These are phyloP conservation scores for Cytospora leucostoma DNA, from an alignment of 2,329 filamentous ascomycete species.

Conservation along the genomic window DNA sequence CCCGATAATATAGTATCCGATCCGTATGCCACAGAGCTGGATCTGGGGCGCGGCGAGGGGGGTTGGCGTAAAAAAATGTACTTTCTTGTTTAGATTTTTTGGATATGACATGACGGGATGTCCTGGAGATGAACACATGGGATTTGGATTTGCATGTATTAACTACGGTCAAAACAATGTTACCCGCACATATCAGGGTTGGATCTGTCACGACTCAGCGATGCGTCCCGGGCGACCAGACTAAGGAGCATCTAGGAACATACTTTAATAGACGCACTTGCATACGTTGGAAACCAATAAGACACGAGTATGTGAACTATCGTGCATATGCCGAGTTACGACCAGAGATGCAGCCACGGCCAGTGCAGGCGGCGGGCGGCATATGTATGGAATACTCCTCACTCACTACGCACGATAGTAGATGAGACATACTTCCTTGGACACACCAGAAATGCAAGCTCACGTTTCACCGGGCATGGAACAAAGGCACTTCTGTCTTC, in stretches of 20 bases:
- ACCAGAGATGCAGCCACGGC: neutral
- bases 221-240: neutral
- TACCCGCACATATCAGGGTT: neutral
- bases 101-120: neutral
- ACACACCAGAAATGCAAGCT: too few relatives aligned
- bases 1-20: neutral
- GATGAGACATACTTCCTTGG: too few relatives aligned
- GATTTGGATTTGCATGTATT: constrained; percentile 1
- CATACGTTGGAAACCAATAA: constrained; percentile 5
- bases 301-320: neutral
- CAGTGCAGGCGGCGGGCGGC: too few relatives aligned
- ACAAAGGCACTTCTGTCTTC: too few relatives aligned
- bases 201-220: neutral
- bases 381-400: too few relatives aligned
- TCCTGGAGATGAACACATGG: neutral
- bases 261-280: constrained; percentile 2
- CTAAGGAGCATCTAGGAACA: neutral
- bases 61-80: neutral
- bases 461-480: too few relatives aligned
- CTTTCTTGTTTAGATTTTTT: neutral
- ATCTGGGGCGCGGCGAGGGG: neutral
- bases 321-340: neutral
- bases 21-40: neutral
- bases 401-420: too few relatives aligned
- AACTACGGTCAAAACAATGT: neutral